These are phyloP conservation scores for Pythium dissimile DNA, from an alignment of 352 stramenopile species.

Conservation along the genomic window DNA sequence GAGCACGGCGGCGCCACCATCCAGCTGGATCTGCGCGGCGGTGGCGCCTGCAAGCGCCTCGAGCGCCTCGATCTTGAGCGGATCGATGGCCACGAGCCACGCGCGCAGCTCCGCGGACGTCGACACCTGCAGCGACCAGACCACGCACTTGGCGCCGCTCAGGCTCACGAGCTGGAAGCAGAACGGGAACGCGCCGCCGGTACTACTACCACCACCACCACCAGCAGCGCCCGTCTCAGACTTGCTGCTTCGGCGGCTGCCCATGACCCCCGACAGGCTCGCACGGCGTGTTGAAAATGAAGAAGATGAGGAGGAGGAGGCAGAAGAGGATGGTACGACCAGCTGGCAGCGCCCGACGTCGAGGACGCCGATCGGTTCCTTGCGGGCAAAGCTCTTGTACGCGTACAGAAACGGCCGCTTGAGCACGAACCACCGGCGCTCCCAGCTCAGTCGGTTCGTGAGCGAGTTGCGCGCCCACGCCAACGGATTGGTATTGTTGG, in stretches of 20 bases:
- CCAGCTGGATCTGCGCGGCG: slow-evolving; percentile 22
- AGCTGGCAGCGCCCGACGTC: slow-evolving; percentile 68
- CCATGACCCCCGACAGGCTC: slow-evolving; percentile 9
- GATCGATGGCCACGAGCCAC: slow-evolving; percentile 71
- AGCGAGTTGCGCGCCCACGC: slow-evolving; percentile 22
- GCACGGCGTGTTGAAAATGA: not conserved
- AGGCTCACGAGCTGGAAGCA: slow-evolving; percentile 69
- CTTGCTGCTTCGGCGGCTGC: slow-evolving; percentile 8
- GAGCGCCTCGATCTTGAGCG: slow-evolving; percentile 54
- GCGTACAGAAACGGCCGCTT: slow-evolving; percentile 74
- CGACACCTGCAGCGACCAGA: slow-evolving; percentile 78
- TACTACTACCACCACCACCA: too few relatives aligned
- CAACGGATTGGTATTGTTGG: slow-evolving; percentile 7
- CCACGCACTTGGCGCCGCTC: slow-evolving; percentile 39
- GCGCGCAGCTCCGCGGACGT: slow-evolving; percentile 57
- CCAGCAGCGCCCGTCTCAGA: too few relatives aligned
- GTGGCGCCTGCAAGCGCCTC: slow-evolving; percentile 20
- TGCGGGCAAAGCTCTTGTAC: slow-evolving; percentile 66
- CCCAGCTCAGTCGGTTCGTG: slow-evolving; percentile 34
- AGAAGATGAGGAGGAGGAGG: not conserved
- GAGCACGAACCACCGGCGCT: slow-evolving; percentile 79
- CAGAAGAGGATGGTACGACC: slow-evolving; percentile 28
- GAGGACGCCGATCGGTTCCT: slow-evolving; percentile 65
- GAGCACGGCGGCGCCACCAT: slow-evolving; percentile 10
- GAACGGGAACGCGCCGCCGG: slow-evolving; percentile 37